Base-by-base conservation (phyloP, 805 yeast species). In the Komagataella ulmi region DNA sequence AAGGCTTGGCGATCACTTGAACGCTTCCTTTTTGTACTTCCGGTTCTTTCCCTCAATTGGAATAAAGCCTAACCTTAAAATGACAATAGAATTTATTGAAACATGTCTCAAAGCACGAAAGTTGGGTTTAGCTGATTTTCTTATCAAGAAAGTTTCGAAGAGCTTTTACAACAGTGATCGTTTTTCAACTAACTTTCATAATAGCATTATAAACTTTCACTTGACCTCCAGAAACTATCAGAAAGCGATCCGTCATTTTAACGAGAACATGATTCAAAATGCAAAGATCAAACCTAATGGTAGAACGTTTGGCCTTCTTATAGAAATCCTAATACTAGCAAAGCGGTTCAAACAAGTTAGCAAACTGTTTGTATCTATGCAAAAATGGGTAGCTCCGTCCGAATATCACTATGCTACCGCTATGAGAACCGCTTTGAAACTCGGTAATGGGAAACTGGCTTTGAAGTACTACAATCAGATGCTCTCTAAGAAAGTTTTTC, bases 1-100 rank as follows among this genome's bases (percentile, higher is more conserved):
- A 1, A 10, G 8, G 8, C 30, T 58, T 12, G 67, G 56, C 46
- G 66, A 58, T 59, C 19, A 44, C 14, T 30, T 30, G 14, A 30
- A 30, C 14, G 40, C 40, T 30, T 30, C 40, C 14, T 30, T 30
- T 30, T 14, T 30, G 40, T 30, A 30, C 14, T 30, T 30, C 14
- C 40, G 40, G 6, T 30, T 30, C 40, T 30, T 30, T 10, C 40
- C 40, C 14, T 30, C 40, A 30, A 30, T 30, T 8, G 40, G 40
- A 14, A 30, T 30, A 30, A n/a, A 30, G 40, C 40, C 40, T 6
- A 10, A 30, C 14, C 40, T 30, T 14, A 30, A 18, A 23, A 24
- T 17, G 30, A 23, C 30, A 7, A 10, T 19, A 23, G 17, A 23
- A 19, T 47, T 47, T 18, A 47, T 47, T 24, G 30, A 18, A n/a